Evolutionary conservation across 495 filamentous ascomycete species (phyloP).

Genomic region (Penicillium salamii): DNA sequence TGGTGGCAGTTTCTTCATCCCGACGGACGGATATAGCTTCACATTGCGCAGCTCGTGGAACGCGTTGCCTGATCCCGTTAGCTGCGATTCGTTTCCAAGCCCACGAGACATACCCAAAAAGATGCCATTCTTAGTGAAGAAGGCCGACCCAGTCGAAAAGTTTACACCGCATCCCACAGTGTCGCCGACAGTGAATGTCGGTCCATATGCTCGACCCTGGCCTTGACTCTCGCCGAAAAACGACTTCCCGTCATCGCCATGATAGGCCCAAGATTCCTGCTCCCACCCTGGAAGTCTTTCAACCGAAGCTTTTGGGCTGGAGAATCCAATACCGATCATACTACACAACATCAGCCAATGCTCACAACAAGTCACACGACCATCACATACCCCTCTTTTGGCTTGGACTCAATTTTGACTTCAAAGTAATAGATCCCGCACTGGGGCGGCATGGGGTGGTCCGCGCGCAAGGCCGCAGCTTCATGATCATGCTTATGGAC

Average conservation of each 20-base stretch:
- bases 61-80: conserved; percentile 58
- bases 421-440: conserved; percentile 98
- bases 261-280: conserved; percentile 92
- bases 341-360: conserved; percentile 36
- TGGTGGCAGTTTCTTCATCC: conserved; percentile 80
- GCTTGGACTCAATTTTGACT: conserved; percentile 78
- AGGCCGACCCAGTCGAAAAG: conserved; percentile 79
- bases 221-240: conserved; percentile 67
- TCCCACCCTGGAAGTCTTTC: conserved; percentile 92
- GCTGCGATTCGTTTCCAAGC: neutral
- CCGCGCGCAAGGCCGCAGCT: conserved; percentile 77
- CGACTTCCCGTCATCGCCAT: conserved; percentile 90
- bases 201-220: conserved; percentile 73
- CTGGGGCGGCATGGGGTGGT: conserved; percentile 86
- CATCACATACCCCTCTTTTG: conserved; percentile 77
- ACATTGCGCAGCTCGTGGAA: conserved; percentile 74
- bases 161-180: conserved; percentile 92
- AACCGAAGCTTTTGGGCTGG: conserved; percentile 68
- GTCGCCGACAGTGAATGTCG: conserved; percentile 70
- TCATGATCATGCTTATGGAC: conserved; percentile 72
- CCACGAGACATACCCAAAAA: conserved; percentile 59
- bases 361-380: neutral
- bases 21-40: conserved; percentile 78
- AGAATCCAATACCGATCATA: conserved; percentile 89
- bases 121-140: conserved; percentile 93